phyloP scores from a whole-genome alignment of 2,329 filamentous ascomycete species.

The Teratosphaeria viscida region DNA sequence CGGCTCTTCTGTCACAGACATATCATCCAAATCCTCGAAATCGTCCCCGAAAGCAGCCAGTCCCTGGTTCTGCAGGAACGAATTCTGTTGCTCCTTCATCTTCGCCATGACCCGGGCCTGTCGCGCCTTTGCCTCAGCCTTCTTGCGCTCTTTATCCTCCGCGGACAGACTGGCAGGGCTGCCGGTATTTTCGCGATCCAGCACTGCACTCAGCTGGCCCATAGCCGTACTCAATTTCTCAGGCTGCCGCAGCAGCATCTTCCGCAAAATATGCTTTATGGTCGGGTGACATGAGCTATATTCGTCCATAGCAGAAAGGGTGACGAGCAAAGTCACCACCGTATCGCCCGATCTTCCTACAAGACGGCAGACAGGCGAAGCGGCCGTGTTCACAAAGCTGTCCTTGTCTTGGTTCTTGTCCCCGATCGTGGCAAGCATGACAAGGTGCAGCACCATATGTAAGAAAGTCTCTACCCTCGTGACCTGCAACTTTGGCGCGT shows the following conservation, averaged over 20 bases:
- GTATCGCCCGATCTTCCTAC: slow-evolving; percentile 6
- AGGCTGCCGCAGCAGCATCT: slow-evolving; percentile 75
- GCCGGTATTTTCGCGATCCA: slow-evolving; percentile 69
- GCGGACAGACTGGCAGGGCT: slow-evolving; percentile 59
- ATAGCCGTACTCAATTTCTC: slow-evolving; percentile 61
- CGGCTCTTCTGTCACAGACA: slow-evolving; percentile 47
- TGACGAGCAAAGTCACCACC: slow-evolving; percentile 41
- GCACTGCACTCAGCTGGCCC: slow-evolving; percentile 47
- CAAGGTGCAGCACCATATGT: slow-evolving; percentile 80
- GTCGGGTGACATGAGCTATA: slow-evolving; percentile 78
- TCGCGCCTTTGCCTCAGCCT: slow-evolving; percentile 77
- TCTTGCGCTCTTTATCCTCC: slow-evolving; percentile 69
- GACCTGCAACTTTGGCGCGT: slow-evolving; percentile 63
- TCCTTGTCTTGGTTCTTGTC: slow-evolving; percentile 39
- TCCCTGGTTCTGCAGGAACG: slow-evolving; percentile 79
- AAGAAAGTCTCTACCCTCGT: slow-evolving; percentile 85
- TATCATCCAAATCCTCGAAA: slow-evolving; percentile 60
- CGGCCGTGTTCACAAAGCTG: slow-evolving; percentile 19
- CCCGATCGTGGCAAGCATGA: slow-evolving; percentile 76
- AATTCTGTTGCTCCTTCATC: slow-evolving; percentile 95
- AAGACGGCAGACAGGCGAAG: slow-evolving; percentile 3
- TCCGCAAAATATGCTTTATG: slow-evolving; percentile 69
- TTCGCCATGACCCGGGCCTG: slow-evolving; percentile 95
- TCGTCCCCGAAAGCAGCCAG: slow-evolving; percentile 81
- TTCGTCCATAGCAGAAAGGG: slow-evolving; percentile 51